Evolutionary conservation across 768 basidiomycete species (phyloP), one percentile per base, ranked within the genome.

Genomic region (Lentinula sp.): DNA sequence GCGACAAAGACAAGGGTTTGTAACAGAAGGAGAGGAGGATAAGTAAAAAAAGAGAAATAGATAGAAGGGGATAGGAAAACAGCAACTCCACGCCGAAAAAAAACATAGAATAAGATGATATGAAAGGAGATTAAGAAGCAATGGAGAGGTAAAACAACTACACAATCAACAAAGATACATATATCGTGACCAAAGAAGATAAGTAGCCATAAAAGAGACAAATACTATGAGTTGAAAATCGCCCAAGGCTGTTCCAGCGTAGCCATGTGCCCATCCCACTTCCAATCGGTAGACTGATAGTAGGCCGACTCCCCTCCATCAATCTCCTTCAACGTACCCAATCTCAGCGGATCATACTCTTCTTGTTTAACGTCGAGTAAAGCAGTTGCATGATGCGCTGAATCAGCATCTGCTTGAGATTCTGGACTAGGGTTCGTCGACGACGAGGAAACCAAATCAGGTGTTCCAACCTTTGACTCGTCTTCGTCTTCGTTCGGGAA

Each of bases 351-450:
- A 66, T 89, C 83, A 10, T 73, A 70, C 20, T 87, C 84, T 60
- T 87, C 85, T 41, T 72, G 74, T 75, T 85, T 84, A 41, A 71
- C 72, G 66, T 84, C 84, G 58, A 78, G 79, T 37, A 71, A 63
- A 48, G 59, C 68, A 48, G 78, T 71, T 61, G 76, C 70, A 64
- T 77, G 76, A 56, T 82, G 79, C 58, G 74, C 69, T 28, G 74
- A 71, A 60, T 86, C 87, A 35, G 81, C 75, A 66, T 88, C 89
- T 8, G 86, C 82, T 39, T 80, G 83, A 13, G 89, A 91, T 66
- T 87, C 87, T 2, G 90, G 90, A 68, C 89, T 91, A 10, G 83
- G 85, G 65, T 90, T 89, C 18, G 89, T 83, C 61, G 90, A 89
- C 18, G 88, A 86, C 10, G 85, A 83, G 37, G 79, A 78, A 12